phyloP scores from a whole-genome alignment of 2,329 filamentous ascomycete genomes.

The Cladorrhinum sp. region DNA sequence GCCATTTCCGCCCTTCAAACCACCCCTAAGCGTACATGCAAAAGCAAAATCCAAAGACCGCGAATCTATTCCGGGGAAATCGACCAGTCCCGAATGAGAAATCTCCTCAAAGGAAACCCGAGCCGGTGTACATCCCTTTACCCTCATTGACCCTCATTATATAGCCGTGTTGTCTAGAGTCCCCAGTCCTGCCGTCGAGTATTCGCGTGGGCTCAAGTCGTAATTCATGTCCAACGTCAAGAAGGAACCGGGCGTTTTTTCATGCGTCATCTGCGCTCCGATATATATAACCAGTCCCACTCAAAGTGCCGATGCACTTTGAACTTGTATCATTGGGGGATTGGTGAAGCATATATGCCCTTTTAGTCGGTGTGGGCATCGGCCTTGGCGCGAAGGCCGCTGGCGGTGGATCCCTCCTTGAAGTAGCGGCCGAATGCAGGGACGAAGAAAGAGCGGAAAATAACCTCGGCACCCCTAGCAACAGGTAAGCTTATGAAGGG shows the following conservation, averaged over 20 bases:
- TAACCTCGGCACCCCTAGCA: constrained; percentile 81
- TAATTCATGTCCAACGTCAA: constrained; percentile 29
- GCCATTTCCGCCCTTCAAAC: not conserved
- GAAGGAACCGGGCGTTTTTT: constrained; percentile 19
- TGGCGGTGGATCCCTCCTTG: constrained; percentile 68
- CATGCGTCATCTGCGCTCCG: constrained; percentile 8
- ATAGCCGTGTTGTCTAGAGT: constrained; percentile 17
- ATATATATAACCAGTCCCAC: constrained; percentile 9
- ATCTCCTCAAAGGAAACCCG: constrained; percentile 17
- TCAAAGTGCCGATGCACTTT: constrained; percentile 25
- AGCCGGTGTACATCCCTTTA: constrained; percentile 17
- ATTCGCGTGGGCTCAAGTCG: constrained; percentile 22
- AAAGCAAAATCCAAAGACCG: constrained; percentile 2
- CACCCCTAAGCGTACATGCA: not conserved
- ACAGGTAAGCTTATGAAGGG: constrained; percentile 20
- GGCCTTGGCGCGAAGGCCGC: constrained; percentile 85
- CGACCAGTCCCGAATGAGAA: constrained; percentile 7
- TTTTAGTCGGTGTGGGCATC: constrained; percentile 69
- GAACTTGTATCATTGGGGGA: constrained; percentile 12
- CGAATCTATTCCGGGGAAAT: constrained; percentile 13
- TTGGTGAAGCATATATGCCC: constrained; percentile 1
- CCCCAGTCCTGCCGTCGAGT: constrained; percentile 22
- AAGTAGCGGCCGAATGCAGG: constrained; percentile 95
- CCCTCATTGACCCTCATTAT: constrained; percentile 12
- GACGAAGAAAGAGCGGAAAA: constrained; percentile 94